phyloP scores from a whole-genome alignment of 352 stramenopile genomes.

The Thraustochytrium striatum region DNA sequence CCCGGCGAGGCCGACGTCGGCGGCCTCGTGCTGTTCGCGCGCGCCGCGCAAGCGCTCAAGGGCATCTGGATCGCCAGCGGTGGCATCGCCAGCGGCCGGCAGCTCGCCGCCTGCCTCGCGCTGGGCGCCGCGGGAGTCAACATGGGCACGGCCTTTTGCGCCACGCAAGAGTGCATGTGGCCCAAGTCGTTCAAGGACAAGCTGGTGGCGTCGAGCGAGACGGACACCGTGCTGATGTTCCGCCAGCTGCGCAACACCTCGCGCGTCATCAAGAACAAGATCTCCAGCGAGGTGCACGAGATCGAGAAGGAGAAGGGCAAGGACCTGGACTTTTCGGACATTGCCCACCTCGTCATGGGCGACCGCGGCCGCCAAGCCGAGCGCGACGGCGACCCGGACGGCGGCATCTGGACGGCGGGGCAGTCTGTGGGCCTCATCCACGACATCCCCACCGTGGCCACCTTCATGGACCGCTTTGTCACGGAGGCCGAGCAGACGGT shows the following conservation, averaged over 20 bases:
- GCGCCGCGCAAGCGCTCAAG: slow-evolving; percentile 50
- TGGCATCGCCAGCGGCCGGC: slow-evolving; percentile 54
- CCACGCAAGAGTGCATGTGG: slow-evolving; percentile 54
- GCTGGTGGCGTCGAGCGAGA: slow-evolving; percentile 53
- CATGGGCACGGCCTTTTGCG: slow-evolving; percentile 57
- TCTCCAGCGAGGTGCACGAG: slow-evolving; percentile 52
- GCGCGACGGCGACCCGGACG: slow-evolving; percentile 51
- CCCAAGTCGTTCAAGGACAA: slow-evolving; percentile 55
- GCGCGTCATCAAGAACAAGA: slow-evolving; percentile 56
- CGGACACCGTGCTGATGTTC: slow-evolving; percentile 56
- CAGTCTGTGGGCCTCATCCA: slow-evolving; percentile 57
- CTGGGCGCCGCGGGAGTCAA: slow-evolving; percentile 56
- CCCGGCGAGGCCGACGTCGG: slow-evolving; percentile 57
- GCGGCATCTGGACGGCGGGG: slow-evolving; percentile 56
- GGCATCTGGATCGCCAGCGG: slow-evolving; percentile 53
- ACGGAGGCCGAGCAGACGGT: slow-evolving; percentile 52
- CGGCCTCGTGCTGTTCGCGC: slow-evolving; percentile 56
- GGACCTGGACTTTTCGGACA: slow-evolving; percentile 55
- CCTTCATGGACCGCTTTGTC: slow-evolving; percentile 56
- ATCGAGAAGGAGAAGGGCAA: slow-evolving; percentile 54
- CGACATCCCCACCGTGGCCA: slow-evolving; percentile 51
- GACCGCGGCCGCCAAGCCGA: slow-evolving; percentile 54
- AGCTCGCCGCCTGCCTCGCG: slow-evolving; percentile 55
- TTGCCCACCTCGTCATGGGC: slow-evolving; percentile 55
- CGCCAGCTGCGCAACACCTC: slow-evolving; percentile 55